Conservation (phyloP, 768 basidiomycete species). For the Lentinula lateritia region DNA sequence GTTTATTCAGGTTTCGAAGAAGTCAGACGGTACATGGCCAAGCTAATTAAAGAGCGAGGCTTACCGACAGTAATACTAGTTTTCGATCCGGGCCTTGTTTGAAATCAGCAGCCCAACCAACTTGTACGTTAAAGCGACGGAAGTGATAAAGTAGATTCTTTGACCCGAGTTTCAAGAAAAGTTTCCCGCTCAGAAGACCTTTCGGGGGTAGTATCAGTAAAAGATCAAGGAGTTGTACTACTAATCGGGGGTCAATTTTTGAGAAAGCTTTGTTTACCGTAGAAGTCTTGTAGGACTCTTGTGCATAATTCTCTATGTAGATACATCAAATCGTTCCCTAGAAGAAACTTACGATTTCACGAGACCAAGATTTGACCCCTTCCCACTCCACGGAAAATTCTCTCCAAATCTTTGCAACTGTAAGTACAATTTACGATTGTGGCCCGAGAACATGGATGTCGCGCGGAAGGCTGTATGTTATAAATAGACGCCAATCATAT, state of each 20-base stretch:
- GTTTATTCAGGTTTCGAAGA: not conserved
- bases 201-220: no score
- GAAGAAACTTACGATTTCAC: not conserved
- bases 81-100: not conserved
- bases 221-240: no score
- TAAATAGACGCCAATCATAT: not conserved
- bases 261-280: no score
- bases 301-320: not conserved
- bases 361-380: not conserved
- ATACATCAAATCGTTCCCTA: not conserved
- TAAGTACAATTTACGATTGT: no score
- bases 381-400: not conserved
- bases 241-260: no score
- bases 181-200: no score
- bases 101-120: not conserved
- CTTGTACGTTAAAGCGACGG: not conserved
- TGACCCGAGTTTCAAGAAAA: no score
- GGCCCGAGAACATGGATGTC: no score
- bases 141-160: not conserved
- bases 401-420: not conserved
- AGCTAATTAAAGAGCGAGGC: not conserved
- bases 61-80: not conserved
- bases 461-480: not conserved
- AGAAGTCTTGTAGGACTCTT: not conserved
- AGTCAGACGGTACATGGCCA: not conserved